Conservation (phyloP, 2,329 filamentous ascomycete genomes). For the Madurella mycetomatis region DNA sequence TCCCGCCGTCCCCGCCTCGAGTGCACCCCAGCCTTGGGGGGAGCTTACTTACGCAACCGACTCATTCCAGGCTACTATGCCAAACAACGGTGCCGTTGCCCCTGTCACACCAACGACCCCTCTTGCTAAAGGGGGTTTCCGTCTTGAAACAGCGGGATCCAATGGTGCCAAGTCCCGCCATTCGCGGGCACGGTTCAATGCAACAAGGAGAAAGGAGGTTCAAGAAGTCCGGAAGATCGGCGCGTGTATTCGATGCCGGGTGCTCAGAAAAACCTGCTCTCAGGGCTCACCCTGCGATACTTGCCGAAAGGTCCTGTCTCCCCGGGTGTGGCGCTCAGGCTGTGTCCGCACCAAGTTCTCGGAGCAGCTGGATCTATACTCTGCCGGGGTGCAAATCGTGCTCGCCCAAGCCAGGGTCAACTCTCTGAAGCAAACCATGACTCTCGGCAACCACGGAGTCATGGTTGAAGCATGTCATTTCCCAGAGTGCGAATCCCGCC, state of each 20-base stretch:
- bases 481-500: conserved; percentile 40
- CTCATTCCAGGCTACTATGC: conserved; percentile 27
- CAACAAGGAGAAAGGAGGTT: conserved; percentile 58
- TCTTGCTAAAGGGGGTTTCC: conserved; percentile 45
- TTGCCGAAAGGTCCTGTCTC: conserved; percentile 58
- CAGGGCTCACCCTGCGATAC: conserved; percentile 59
- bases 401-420: conserved; percentile 58
- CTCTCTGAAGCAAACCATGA: conserved; percentile 46
- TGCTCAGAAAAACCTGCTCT: conserved; percentile 63
- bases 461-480: conserved; percentile 58
- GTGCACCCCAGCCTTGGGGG: conserved; percentile 45
- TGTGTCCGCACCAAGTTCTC: conserved; percentile 60
- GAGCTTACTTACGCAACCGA: conserved; percentile 48
- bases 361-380: conserved; percentile 59
- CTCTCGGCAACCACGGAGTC: conserved; percentile 46
- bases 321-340: conserved; percentile 60
- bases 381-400: conserved; percentile 59
- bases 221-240: conserved; percentile 61
- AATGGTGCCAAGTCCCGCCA: conserved; percentile 48
- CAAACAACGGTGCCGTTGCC: conserved; percentile 21
- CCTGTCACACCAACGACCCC: conserved; percentile 23
- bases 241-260: conserved; percentile 62
- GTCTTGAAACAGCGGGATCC: conserved; percentile 47
- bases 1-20: conserved; percentile 17
- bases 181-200: conserved; percentile 54